Percentiles rank a stretch among this genome's conserved stretches.
Evolutionary conservation across 1,284 basidiomycete genomes (phyloP).

Genomic region (Schizophyllum commune): DNA sequence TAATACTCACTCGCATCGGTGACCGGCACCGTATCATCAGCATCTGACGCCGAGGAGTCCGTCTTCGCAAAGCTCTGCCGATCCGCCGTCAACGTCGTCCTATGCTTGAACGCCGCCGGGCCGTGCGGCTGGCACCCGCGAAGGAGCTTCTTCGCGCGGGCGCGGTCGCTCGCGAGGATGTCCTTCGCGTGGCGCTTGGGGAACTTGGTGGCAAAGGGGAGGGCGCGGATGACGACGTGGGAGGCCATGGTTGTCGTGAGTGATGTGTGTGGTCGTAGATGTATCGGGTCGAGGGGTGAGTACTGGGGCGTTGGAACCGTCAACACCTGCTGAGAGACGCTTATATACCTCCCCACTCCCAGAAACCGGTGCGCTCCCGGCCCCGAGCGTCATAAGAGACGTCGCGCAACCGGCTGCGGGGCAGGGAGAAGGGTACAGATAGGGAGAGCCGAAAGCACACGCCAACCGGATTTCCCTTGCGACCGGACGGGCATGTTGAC

Average conservation of each 20-base stretch:
- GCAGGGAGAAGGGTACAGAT: neutral
- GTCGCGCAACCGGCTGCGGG: too few relatives aligned
- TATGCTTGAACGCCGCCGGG: slow-evolving; percentile 20
- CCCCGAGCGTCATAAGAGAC: neutral
- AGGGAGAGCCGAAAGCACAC: neutral
- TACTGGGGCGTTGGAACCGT: neutral
- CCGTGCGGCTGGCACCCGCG: slow-evolving; percentile 36
- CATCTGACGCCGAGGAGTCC: slow-evolving; percentile 6
- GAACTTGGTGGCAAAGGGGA: slow-evolving; percentile 32
- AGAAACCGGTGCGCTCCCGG: neutral
- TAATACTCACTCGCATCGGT: slow-evolving; percentile 32
- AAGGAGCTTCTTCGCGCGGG: slow-evolving; percentile 39
- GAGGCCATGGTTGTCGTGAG: slow-evolving; percentile 3
- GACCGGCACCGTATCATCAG: slow-evolving; percentile 33
- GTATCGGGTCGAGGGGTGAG: too few relatives aligned
- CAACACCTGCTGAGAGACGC: neutral
- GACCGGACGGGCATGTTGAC: neutral
- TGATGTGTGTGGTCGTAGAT: neutral
- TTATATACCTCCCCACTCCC: neutral
- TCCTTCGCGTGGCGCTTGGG: slow-evolving; percentile 23
- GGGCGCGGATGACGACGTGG: slow-evolving; percentile 19
- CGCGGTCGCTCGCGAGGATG: slow-evolving; percentile 37
- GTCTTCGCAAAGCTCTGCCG: slow-evolving; percentile 4
- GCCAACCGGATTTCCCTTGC: neutral
- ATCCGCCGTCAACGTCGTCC: slow-evolving; percentile 6